Percentiles rank a stretch among this genome's conserved stretches.
Evolutionary conservation across 2,329 filamentous ascomycete genomes (phyloP).

Genomic region (Aspergillus nomiae): DNA sequence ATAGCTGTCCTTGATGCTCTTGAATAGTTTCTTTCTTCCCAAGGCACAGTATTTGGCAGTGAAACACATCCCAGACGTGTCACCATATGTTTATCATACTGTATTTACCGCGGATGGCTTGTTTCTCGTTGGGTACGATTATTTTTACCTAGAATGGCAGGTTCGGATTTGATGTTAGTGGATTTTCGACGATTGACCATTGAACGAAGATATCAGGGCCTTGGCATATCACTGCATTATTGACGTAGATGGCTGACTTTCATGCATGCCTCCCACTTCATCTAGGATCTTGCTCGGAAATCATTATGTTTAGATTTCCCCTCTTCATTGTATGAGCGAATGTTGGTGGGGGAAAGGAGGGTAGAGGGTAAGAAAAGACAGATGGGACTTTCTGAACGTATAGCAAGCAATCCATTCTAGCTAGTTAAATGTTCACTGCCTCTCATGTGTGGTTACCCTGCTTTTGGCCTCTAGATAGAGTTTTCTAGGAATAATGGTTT

Average conservation of each 20-base stretch:
- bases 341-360: background rate
- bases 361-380: background rate
- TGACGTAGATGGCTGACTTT: background rate
- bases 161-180: background rate
- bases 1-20: background rate
- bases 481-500: background rate
- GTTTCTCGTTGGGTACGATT: background rate
- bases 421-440: background rate
- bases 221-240: background rate
- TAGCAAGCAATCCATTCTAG: background rate
- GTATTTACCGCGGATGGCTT: background rate
- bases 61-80: background rate
- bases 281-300: background rate
- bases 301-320: background rate
- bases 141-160: background rate
- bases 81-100: background rate
- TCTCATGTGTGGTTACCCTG: background rate
- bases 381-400: background rate
- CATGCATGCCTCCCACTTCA: background rate
- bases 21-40: background rate
- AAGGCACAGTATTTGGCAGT: background rate
- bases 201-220: background rate
- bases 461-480: background rate
- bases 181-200: background rate
- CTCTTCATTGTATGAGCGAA: background rate